Base-by-base conservation (phyloP, 768 basidiomycete species). In the Leucocoprinus sp. region DNA sequence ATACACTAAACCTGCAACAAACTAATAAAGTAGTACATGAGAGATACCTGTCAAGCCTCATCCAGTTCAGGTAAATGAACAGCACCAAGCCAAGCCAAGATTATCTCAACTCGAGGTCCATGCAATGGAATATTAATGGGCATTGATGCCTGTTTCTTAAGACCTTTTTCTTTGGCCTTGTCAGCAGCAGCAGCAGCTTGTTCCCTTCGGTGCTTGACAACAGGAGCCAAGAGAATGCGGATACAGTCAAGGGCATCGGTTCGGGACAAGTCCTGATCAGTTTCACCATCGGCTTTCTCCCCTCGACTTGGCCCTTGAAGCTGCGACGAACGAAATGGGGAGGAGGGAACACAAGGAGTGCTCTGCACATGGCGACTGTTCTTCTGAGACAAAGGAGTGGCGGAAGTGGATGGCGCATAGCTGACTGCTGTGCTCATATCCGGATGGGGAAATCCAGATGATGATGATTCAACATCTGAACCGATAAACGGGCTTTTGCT, bases 51-150 rank as follows among this genome's bases (percentile, higher is more conserved):
- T 31, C n/a, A 31, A 31, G n/a, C 31, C 14, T 24, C 61, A 40
- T 89, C 87, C 54, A 91, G 59, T 55, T 87, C 85, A 3, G 76
- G 79, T 27, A 92, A 61, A 66, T 86, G 82, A 45, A 89, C 83
- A 14, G 85, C 87, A 19, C 72, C 88, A 44, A 92, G 65, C 87
- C 87, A 92, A 34, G 89, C 89, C 45, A 92, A 70, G 45, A 90
- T 71, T 45, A 92, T 71, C 63, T 92, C 89, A 37, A 92, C 89
- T 5, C 87, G 74, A 27, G 90, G 88, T 0, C 89, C 89, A 61
- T 90, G 86, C 51, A 92, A 64, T 8, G 87, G 85, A 46, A 92
- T 87, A 57, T 80, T 86, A 60, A 90, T 84, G 41, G 79, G 73
- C 51, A 76, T 54, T 28, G 75, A 66, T 60, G 78, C 83, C 67